Conservation (phyloP, 192 early-diverging fungal genomes). For the Irineochytrium annulatum region DNA sequence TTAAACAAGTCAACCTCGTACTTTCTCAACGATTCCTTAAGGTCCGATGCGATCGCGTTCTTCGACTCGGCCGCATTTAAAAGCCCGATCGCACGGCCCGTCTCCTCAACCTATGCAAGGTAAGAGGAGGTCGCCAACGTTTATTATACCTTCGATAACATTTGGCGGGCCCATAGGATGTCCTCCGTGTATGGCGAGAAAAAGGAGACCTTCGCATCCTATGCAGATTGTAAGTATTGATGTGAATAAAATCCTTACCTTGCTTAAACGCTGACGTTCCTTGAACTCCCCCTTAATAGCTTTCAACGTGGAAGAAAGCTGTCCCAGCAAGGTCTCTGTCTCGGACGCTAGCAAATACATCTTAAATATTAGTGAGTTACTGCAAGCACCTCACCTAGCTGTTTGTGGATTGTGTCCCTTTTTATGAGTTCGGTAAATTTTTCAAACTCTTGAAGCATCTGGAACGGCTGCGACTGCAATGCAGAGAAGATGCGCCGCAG, state of each 20-base stretch:
- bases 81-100: too few species aligned
- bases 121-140: background rate
- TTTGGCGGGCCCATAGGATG: slow-evolving; percentile 44
- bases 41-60: too few species aligned
- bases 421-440: slow-evolving; percentile 38
- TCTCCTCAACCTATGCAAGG: slow-evolving; percentile 36
- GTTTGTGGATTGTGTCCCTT: slow-evolving; percentile 23
- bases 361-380: background rate
- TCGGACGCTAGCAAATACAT: slow-evolving; percentile 32
- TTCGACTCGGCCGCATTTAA: too few species aligned
- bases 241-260: slow-evolving; percentile 14
- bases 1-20: slow-evolving; percentile 46
- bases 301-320: slow-evolving; percentile 33
- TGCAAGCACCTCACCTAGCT: slow-evolving; percentile 17
- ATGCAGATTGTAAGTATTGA: background rate
- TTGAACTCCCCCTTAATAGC: slow-evolving; percentile 24
- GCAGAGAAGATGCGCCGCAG: slow-evolving; percentile 33
- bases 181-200: slow-evolving; percentile 18
- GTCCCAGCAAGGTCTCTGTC: slow-evolving; percentile 34
- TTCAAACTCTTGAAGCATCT: slow-evolving; percentile 50
- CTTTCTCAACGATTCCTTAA: slow-evolving; percentile 32
- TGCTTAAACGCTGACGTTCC: slow-evolving; percentile 18
- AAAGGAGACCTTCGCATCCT: background rate
- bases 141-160: slow-evolving; percentile 30
- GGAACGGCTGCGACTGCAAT: slow-evolving; percentile 36